A percentile compares a stretch with the other conserved stretches of the same genome.
Conservation (phyloP, 2,329 filamentous ascomycete genomes). For the Lecanosticta acicola region DNA sequence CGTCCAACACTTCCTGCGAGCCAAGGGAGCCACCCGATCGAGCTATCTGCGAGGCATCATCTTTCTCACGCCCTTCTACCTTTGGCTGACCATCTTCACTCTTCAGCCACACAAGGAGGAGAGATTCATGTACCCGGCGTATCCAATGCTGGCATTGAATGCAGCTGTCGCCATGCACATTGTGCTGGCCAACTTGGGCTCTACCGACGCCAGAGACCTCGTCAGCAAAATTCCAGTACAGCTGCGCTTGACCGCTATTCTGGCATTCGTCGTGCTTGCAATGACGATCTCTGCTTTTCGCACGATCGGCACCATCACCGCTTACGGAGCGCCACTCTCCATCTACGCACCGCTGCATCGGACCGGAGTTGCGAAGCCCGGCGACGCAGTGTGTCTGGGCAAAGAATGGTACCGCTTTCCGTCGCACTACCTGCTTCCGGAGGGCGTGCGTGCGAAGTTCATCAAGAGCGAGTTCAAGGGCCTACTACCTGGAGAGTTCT, state of each 20-base stretch:
- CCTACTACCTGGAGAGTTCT: constrained; percentile 84
- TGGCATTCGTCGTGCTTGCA: constrained; percentile 44
- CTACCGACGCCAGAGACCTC: constrained; percentile 56
- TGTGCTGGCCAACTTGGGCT: constrained; percentile 67
- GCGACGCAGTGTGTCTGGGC: constrained; percentile 75
- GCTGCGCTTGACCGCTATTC: constrained; percentile 63
- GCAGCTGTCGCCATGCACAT: constrained; percentile 81
- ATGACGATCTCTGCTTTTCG: constrained; percentile 63
- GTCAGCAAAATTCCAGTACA: constrained; percentile 67
- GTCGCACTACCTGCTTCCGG: constrained; percentile 82
- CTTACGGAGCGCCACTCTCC: constrained; percentile 73
- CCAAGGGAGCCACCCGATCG: constrained; percentile 58
- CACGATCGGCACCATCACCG: constrained; percentile 69
- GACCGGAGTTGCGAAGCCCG: constrained; percentile 50
- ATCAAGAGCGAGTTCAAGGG: constrained; percentile 85
- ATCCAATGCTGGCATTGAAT: constrained; percentile 84
- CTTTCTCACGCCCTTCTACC: constrained; percentile 80
- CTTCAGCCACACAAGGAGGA: constrained; percentile 95
- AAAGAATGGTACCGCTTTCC: constrained; percentile 99
- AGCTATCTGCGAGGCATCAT: constrained; percentile 69
- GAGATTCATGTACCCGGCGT: constrained; percentile 95
- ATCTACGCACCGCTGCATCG: constrained; percentile 63
- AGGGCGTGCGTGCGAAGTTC: constrained; percentile 80
- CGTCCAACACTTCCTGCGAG: constrained; percentile 62
- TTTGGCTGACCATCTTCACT: constrained; percentile 90